Evolutionary conservation across 495 filamentous ascomycete species (phyloP), one percentile per base, ranked within the genome.

Genomic region (Astrothelium subdiscretum): DNA sequence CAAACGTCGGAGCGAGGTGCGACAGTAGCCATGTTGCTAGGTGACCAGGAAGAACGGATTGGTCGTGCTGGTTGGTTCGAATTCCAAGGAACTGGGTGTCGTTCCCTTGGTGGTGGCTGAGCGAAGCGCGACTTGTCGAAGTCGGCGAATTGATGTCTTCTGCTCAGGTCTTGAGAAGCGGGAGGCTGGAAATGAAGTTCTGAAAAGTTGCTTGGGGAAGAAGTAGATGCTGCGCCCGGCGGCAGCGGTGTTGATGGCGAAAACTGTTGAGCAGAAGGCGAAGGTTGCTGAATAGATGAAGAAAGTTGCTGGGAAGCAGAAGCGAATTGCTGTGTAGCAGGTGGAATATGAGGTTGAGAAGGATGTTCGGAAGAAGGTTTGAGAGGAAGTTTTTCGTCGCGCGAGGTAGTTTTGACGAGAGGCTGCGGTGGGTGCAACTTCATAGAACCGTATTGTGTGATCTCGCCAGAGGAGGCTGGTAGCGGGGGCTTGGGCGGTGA

Each of bases 361-460:
- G 24, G 20, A 27, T 54, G 48, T 27, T 54, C 57, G 31, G 57
- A 31, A 59, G 35, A 59, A 59, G 35, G 57, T 59, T 20, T 59
- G n/a, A 31, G 57, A 59, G n/a, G 13, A 35, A 35, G 31, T 60
- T 58, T 22, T 26, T 52, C 22, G 31, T 51, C 43, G 11, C 18
- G 62, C 60, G 18, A 43, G 57, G 6, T 48, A 52, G 32, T 67
- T 68, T 58, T 67, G 64, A 18, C 65, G 60, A 24, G 68, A 62
- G 70, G 27, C 20, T 54, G 48, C 3, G 70, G 67, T 59, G 69
- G 70, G 44, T 72, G 70, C 12, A 72, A 57, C 61, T 72, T 72
- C 63, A 72, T 72, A 63, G 71, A 65, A 3, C 70, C 70, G 57
- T 71, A 72, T 43, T 72, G 70, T 10, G 67, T 63, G 12, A 71